These are phyloP conservation scores for Xerocomus potaroensis DNA, from an alignment of 768 basidiomycete species.

Conservation along the genomic window DNA sequence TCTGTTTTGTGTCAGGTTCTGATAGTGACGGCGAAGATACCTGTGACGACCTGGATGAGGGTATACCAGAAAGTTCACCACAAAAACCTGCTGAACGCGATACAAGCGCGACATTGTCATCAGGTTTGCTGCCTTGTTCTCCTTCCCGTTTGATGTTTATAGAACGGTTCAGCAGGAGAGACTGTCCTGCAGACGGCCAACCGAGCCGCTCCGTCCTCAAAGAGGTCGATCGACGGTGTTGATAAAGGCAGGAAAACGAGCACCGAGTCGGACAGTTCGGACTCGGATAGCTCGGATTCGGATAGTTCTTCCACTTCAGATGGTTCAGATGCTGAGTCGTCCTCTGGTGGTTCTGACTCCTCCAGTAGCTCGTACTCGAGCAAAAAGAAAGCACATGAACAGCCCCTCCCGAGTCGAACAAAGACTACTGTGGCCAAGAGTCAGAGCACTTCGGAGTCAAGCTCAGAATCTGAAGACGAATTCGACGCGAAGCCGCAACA, in stretches of 20 bases:
- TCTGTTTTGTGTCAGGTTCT: constrained; percentile 13
- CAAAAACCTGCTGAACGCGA: constrained; percentile 21
- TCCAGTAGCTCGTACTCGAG: constrained; percentile 14
- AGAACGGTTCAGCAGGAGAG: constrained; percentile 11
- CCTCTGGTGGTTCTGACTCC: constrained; percentile 10
- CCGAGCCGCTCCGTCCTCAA: neutral
- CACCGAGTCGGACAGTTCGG: constrained; percentile 14
- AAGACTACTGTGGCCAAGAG: constrained; percentile 1
- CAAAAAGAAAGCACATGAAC: constrained; percentile 2
- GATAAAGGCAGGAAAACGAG: neutral
- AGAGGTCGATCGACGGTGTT: constrained; percentile 1
- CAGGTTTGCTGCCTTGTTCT: constrained; percentile 18
- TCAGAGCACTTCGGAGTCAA: constrained; percentile 9
- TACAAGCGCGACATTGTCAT: constrained; percentile 40
- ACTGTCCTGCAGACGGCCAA: neutral
- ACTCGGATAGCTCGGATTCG: constrained; percentile 16
- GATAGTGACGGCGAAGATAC: constrained; percentile 7
- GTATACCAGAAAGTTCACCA: neutral
- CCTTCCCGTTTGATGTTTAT: neutral
- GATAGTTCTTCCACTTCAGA: constrained; percentile 13
- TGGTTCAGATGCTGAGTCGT: constrained; percentile 16
- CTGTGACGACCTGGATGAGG: constrained; percentile 11
- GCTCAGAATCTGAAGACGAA: constrained; percentile 26
- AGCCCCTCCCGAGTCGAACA: neutral
- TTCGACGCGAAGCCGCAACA: neutral